Base-by-base conservation (phyloP, 108 stramenopile genomes). In the Aurantiochytrium sp. region DNA sequence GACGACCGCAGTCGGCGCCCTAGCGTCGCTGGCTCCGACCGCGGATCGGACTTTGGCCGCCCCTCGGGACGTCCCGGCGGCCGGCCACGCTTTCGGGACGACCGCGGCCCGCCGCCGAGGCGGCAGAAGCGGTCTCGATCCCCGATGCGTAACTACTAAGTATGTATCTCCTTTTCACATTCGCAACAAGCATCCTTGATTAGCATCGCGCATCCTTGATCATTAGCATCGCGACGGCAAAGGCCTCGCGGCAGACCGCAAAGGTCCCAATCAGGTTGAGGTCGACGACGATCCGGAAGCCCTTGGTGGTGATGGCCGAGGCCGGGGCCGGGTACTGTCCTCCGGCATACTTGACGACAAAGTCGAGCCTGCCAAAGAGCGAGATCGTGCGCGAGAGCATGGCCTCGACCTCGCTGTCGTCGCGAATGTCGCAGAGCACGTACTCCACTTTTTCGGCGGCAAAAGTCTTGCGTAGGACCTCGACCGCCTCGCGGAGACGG, bases 281-380 rank as follows among this genome's bases (percentile, higher is more conserved):
- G 22, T 86, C 37, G 15, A 89, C 39, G 4, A 89, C 89, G 4
- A 86, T 24, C 17, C 24, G 31, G 24, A n/a, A 87, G 41, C 89
- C 89, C 3, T 55, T 87, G 4, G 10, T 22, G 3, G 89, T 48
- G 3, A 89, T 50, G 68, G 55, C 65, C 68, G 55, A 85, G 36
- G 73, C 89, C 12, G 37, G 54, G 69, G 65, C 36, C 3, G 68
- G 5, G 39, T 50, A 87, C 65, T 90, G 90, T 6, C 90, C 90
- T 27, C 90, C 90, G 24, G 88, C 88, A 52, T 89, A 88, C 45
- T 89, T 87, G 5, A 90, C 86, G 32, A 89, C 31, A 21, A 52
- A 10, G 50, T 89, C 86, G n/a, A 90, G 19, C 37, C 85, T 5
- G 30, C 88, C 88, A 34, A 86, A 27, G 30, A 3, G 19, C 42